Percentiles rank a stretch among this genome's conserved stretches.
These are phyloP conservation scores for Dioszegia crocea DNA, from an alignment of 768 basidiomycete genomes.

Conservation along the genomic window DNA sequence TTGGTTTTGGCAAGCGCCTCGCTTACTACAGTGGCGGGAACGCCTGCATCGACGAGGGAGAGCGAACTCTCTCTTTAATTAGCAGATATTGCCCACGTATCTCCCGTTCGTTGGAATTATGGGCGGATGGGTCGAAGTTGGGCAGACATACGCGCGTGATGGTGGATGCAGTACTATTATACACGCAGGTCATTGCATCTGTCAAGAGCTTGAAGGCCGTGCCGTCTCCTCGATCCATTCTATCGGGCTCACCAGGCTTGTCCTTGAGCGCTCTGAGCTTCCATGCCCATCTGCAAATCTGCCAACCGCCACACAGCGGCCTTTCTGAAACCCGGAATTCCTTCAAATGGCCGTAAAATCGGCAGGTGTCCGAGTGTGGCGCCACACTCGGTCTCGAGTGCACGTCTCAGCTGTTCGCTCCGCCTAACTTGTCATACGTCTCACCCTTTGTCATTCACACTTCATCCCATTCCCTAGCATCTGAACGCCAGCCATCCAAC, in stretches of 20 bases:
- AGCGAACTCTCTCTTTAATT: background rate
- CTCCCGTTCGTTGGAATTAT: slow-evolving; percentile 35
- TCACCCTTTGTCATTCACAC: background rate
- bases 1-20: slow-evolving; percentile 6
- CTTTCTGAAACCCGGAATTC: background rate
- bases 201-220: too few relatives aligned
- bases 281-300: too few relatives aligned
- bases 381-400: background rate
- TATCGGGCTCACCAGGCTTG: too few relatives aligned
- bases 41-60: slow-evolving; percentile 11
- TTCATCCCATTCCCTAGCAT: background rate
- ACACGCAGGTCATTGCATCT: too few relatives aligned
- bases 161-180: background rate
- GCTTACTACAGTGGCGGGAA: background rate
- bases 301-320: too few relatives aligned
- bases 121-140: slow-evolving; percentile 47
- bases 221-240: too few relatives aligned
- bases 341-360: background rate
- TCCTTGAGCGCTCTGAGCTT: too few relatives aligned
- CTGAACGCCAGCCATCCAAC: too few relatives aligned
- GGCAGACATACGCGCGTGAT: slow-evolving; percentile 20
- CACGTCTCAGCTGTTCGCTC: background rate
- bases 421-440: background rate
- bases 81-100: slow-evolving; percentile 33
- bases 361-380: slow-evolving; percentile 1